A percentile compares a stretch with the other conserved stretches of the same genome.
Evolutionary conservation across 2,329 filamentous ascomycete species (phyloP).

Genomic region (Clonostachys chloroleuca): DNA sequence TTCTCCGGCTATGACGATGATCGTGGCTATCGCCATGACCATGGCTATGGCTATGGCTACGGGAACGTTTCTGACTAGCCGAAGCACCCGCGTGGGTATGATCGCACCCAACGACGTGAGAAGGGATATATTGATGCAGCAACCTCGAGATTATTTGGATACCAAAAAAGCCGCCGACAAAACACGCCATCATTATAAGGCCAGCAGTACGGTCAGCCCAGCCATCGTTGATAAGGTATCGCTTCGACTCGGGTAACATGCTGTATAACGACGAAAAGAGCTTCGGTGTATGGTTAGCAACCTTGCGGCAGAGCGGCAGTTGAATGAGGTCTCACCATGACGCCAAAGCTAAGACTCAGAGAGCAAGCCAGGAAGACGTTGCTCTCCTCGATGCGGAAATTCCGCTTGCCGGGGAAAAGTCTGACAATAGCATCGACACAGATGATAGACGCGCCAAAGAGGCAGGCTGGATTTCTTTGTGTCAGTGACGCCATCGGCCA

Average conservation of each 20-base stretch:
- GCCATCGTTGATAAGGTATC: slow-evolving; percentile 68
- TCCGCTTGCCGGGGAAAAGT: slow-evolving; percentile 64
- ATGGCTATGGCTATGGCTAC: slow-evolving; percentile 2
- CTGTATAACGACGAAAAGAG: slow-evolving; percentile 88
- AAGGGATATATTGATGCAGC: slow-evolving; percentile 70
- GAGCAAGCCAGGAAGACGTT: slow-evolving; percentile 84
- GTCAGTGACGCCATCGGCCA: slow-evolving; percentile 1
- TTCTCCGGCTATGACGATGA: slow-evolving; percentile 16
- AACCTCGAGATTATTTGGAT: slow-evolving; percentile 71
- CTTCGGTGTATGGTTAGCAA: slow-evolving; percentile 34
- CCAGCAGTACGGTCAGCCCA: slow-evolving; percentile 64
- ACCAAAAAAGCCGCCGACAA: slow-evolving; percentile 67
- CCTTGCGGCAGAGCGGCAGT: neutral
- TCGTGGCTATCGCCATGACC: slow-evolving; percentile 9
- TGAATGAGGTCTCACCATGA: slow-evolving; percentile 65
- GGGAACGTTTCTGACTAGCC: slow-evolving; percentile 14
- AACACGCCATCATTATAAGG: slow-evolving; percentile 64
- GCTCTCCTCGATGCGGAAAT: slow-evolving; percentile 86
- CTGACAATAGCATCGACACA: slow-evolving; percentile 79
- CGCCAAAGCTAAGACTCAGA: slow-evolving; percentile 87
- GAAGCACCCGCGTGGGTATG: slow-evolving; percentile 61
- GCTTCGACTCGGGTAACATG: slow-evolving; percentile 84
- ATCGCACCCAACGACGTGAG: slow-evolving; percentile 77
- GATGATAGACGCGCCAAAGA: slow-evolving; percentile 78
- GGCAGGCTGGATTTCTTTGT: slow-evolving; percentile 42